Evolutionary conservation across 257 asterid species (phyloP).

Genomic region (Haberlea rhodopensis): DNA sequence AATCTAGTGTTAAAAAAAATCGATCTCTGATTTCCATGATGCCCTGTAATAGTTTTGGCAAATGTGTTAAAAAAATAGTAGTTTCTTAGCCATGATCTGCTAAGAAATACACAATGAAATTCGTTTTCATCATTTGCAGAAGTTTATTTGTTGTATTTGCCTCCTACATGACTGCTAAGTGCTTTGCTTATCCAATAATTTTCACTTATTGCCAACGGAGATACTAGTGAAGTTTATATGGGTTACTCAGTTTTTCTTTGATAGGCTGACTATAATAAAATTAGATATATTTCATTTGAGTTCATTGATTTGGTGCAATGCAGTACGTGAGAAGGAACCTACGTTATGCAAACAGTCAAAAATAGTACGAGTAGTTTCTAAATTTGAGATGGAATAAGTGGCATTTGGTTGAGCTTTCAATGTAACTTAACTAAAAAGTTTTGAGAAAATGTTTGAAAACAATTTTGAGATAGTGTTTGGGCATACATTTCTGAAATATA

Average conservation of each 20-base stretch:
- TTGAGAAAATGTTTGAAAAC: background rate
- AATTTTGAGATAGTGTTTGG: background rate
- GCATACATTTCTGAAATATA: too few species aligned
- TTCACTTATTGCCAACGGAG: background rate
- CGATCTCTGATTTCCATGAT: too few species aligned
- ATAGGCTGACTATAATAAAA: background rate
- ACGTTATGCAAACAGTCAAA: background rate
- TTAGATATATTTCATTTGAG: background rate
- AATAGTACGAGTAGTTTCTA: background rate
- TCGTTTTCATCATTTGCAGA: background rate
- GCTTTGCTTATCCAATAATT: background rate
- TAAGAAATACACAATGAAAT: background rate
- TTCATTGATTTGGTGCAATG: background rate
- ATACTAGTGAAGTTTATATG: background rate
- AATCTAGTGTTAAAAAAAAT: too few species aligned
- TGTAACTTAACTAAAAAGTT: background rate
- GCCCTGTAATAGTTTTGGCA: background rate
- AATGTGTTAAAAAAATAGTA: too few species aligned
- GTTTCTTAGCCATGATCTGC: background rate
- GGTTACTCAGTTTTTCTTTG: background rate
- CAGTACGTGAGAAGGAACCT: background rate
- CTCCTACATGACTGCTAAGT: background rate
- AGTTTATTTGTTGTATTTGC: background rate
- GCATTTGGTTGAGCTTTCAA: background rate
- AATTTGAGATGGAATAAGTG: background rate